Evolutionary conservation across 352 stramenopile species (phyloP).

Genomic region (Pythium periplocum): DNA sequence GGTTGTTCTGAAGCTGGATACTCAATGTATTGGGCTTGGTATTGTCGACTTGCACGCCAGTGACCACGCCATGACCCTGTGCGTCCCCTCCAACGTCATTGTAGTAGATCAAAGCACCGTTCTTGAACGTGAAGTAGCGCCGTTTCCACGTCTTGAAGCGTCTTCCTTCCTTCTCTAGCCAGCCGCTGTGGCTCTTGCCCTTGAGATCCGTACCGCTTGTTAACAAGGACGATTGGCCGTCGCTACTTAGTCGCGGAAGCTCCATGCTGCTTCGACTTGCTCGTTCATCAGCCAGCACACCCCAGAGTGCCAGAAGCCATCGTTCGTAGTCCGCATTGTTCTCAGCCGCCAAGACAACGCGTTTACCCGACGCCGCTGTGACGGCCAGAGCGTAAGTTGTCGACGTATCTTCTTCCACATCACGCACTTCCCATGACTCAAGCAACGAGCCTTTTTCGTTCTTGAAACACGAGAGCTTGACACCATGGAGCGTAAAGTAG

Average conservation of each 20-base stretch:
- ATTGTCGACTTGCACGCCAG: conserved; percentile 30
- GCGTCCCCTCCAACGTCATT: conserved; percentile 50
- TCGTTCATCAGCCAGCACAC: conserved; percentile 18
- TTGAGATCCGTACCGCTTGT: conserved; percentile 1
- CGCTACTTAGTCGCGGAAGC: not conserved
- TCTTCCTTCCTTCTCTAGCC: conserved; percentile 73
- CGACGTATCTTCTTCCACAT: conserved; percentile 27
- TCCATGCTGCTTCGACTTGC: not conserved
- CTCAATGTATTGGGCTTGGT: conserved; percentile 46
- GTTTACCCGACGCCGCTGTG: conserved; percentile 32
- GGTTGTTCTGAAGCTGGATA: conserved; percentile 30
- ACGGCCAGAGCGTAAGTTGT: conserved; percentile 41
- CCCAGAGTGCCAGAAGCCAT: conserved; percentile 46
- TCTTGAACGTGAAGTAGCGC: conserved; percentile 70
- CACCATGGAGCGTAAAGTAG: conserved; percentile 69
- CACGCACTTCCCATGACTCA: conserved; percentile 32
- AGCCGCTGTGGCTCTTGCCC: conserved; percentile 38
- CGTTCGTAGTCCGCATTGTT: conserved; percentile 56
- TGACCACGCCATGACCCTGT: conserved; percentile 55
- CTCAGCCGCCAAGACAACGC: conserved; percentile 58
- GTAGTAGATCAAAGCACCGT: conserved; percentile 69
- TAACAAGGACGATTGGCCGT: not conserved
- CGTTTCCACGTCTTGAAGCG: conserved; percentile 76
- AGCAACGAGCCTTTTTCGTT: conserved; percentile 51
- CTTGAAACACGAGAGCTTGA: conserved; percentile 76